Evolutionary conservation across 495 filamentous ascomycete genomes (phyloP).

Genomic region (Penicillium mononematosum): DNA sequence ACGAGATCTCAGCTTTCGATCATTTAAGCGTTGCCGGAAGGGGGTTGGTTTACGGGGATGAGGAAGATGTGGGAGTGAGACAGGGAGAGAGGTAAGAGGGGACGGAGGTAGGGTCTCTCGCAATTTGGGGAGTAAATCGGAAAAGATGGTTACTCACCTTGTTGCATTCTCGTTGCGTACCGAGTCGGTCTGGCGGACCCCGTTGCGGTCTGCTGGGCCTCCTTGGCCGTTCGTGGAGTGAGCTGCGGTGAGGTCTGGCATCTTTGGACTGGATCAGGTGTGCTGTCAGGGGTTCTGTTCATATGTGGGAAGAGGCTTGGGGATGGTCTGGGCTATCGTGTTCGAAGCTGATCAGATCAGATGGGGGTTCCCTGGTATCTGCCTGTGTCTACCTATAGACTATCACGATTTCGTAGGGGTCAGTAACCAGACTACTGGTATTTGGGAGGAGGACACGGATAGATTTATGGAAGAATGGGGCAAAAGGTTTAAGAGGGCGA

Average conservation of each 20-base stretch:
- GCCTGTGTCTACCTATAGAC: not conserved
- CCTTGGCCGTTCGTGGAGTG: not conserved
- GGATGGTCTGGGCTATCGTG: not conserved
- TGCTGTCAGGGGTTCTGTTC: not conserved
- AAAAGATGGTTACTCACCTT: constrained; percentile 1
- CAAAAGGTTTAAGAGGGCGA: not conserved
- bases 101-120: not conserved
- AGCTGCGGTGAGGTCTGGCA: not conserved
- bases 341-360: not conserved
- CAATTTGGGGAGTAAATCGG: not conserved
- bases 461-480: not conserved
- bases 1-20: constrained; percentile 1
- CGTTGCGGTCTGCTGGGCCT: not conserved
- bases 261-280: not conserved
- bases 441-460: not conserved
- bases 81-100: not conserved
- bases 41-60: not conserved
- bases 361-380: not conserved
- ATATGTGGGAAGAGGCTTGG: not conserved
- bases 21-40: not conserved
- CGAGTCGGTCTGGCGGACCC: not conserved
- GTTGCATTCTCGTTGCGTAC: not conserved
- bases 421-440: not conserved
- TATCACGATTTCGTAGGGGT: not conserved
- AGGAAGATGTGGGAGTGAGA: not conserved